phyloP scores from a whole-genome alignment of 2,329 filamentous ascomycete species.

The Trichoderma lentiforme region DNA sequence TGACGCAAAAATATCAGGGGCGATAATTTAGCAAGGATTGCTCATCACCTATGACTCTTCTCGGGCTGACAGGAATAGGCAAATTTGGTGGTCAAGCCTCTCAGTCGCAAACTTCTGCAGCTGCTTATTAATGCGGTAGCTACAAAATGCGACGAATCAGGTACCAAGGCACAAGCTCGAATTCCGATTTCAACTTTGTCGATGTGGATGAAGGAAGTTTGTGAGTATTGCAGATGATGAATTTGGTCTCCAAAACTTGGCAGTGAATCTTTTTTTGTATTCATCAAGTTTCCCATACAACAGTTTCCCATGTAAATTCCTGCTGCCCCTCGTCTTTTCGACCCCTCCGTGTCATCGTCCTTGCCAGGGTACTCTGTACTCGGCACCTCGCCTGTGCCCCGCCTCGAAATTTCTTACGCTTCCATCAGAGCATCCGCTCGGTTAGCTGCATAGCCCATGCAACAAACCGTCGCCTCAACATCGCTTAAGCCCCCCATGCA shows the following conservation, averaged over 20 bases:
- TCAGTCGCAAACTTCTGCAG: not conserved
- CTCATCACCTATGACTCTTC: conserved; percentile 15
- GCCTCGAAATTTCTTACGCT: conserved; percentile 23
- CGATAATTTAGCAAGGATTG: not conserved
- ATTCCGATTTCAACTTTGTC: not conserved
- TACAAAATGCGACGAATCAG: not conserved
- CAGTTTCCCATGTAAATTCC: not conserved
- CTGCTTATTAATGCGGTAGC: conserved; percentile 12
- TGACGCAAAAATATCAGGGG: not conserved
- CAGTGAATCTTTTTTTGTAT: not conserved
- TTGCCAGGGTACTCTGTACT: not conserved
- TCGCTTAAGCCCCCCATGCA: conserved; percentile 29
- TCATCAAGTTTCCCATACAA: not conserved
- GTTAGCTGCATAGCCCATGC: conserved; percentile 29
- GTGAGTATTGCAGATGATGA: not conserved
- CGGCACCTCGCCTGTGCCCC: conserved; percentile 23
- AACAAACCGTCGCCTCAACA: conserved; percentile 26
- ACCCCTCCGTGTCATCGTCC: not conserved
- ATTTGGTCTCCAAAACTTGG: not conserved
- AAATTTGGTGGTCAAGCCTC: not conserved
- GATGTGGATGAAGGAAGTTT: not conserved
- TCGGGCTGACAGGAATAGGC: not conserved
- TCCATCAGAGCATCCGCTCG: conserved; percentile 24
- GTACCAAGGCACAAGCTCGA: not conserved
- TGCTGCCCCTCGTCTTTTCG: conserved; percentile 5